phyloP scores from a whole-genome alignment of 345 rosid genomes.

The Anacardium occidentale region DNA sequence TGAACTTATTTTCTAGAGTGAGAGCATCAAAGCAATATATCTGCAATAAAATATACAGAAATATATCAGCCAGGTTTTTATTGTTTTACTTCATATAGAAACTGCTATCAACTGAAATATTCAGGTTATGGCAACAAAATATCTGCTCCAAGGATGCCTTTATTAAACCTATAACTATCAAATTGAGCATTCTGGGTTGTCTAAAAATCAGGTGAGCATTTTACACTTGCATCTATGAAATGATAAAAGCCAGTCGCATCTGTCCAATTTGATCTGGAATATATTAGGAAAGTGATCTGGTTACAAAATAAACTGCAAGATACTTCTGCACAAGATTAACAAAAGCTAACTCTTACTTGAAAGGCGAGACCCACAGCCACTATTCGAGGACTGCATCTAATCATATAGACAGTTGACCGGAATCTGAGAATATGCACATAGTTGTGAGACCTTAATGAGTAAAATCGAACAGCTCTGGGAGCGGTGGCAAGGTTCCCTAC shows the following conservation, averaged over 20 bases:
- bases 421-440: constrained; percentile 90
- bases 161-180: constrained; percentile 16
- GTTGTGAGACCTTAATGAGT: constrained; percentile 80
- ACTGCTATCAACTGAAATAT: constrained; percentile 10
- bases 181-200: constrained; percentile 13
- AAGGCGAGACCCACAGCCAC: constrained; percentile 89
- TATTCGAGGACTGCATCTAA: constrained; percentile 81
- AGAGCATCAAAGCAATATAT: constrained; percentile 95
- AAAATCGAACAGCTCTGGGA: constrained; percentile 82
- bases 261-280: not conserved
- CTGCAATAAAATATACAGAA: constrained; percentile 44
- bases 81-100: constrained; percentile 2
- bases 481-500: constrained; percentile 46
- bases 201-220: constrained; percentile 7
- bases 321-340: not conserved
- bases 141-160: constrained; percentile 13
- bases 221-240: not conserved
- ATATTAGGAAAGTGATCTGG: not conserved
- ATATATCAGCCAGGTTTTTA: constrained; percentile 11
- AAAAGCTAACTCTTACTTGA: constrained; percentile 55
- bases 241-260: not conserved
- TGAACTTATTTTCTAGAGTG: constrained; percentile 88
- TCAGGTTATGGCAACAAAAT: constrained; percentile 8
- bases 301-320: not conserved
- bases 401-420: constrained; percentile 87